Percentiles rank a stretch among this genome's conserved stretches.
Evolutionary conservation across 371 early-diverging fungal species (phyloP).

Genomic region (Mortierella sp.): DNA sequence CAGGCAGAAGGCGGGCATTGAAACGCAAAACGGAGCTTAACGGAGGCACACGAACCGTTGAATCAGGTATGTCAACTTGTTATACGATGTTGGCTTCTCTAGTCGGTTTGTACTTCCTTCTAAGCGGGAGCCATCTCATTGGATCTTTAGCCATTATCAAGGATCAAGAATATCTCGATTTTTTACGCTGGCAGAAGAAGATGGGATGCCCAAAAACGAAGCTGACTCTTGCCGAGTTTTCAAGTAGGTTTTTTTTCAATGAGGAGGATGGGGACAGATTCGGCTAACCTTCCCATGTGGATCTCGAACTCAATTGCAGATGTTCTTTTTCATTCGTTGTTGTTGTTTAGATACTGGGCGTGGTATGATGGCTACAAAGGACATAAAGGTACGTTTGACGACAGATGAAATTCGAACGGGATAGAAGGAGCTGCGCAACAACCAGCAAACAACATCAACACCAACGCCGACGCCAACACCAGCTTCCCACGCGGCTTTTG

Average conservation of each 20-base stretch:
- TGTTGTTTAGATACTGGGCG: conserved; percentile 63
- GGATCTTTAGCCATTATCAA: conserved; percentile 51
- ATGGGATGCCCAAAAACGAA: conserved; percentile 66
- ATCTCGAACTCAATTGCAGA: not conserved
- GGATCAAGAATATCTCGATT: conserved; percentile 60
- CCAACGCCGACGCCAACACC: conserved; percentile 6
- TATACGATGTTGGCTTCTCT: not conserved
- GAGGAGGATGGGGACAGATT: not conserved
- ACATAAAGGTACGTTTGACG: conserved; percentile 57
- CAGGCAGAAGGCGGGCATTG: conserved; percentile 17
- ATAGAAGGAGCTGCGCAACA: no score
- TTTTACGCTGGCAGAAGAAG: conserved; percentile 61
- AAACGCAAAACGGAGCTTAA: conserved; percentile 11
- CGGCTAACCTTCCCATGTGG: not conserved
- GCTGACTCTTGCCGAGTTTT: conserved; percentile 65
- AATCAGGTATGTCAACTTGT: conserved; percentile 26
- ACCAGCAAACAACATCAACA: conserved; percentile 4
- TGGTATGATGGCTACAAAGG: conserved; percentile 74
- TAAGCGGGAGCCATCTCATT: not conserved
- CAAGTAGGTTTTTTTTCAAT: conserved; percentile 47
- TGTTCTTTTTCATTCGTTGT: conserved; percentile 6
- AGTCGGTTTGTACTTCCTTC: not conserved
- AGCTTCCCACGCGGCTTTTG: not conserved
- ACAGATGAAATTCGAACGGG: not conserved
- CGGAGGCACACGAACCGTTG: conserved; percentile 11